Conservation (phyloP, 2,329 filamentous ascomycete species). For the Blastomyces parvus region DNA sequence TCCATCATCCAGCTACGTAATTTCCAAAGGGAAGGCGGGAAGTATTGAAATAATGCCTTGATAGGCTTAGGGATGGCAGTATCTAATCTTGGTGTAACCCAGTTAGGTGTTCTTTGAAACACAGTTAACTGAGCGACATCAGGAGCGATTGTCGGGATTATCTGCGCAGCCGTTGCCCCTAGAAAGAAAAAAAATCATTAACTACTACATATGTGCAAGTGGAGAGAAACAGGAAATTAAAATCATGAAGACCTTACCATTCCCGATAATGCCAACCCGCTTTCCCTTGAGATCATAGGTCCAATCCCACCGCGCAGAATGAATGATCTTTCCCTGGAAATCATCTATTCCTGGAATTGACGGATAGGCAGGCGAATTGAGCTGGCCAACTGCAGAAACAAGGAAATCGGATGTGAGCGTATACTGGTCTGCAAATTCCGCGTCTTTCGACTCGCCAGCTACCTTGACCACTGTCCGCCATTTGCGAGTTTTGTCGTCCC, state of each 20-base stretch:
- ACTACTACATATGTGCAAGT: neutral
- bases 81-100: constrained; percentile 48
- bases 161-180: constrained; percentile 51
- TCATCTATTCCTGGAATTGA: constrained; percentile 40
- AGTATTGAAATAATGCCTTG: constrained; percentile 39
- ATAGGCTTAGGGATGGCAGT: constrained; percentile 36
- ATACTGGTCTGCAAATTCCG: constrained; percentile 45
- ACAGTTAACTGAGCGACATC: constrained; percentile 43
- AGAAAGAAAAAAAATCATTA: neutral
- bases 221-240: too few relatives aligned
- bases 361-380: constrained; percentile 47
- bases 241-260: constrained; percentile 32
- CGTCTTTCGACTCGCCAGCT: constrained; percentile 42
- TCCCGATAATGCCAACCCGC: constrained; percentile 51
- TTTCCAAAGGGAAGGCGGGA: constrained; percentile 44
- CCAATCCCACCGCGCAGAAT: constrained; percentile 53
- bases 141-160: constrained; percentile 48
- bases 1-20: constrained; percentile 47
- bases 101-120: constrained; percentile 52
- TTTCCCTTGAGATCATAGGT: constrained; percentile 46
- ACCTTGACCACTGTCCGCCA: constrained; percentile 45
- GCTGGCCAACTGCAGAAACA: constrained; percentile 49
- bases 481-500: constrained; percentile 44
- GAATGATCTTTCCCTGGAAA: constrained; percentile 47
- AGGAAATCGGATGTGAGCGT: constrained; percentile 48